These are phyloP conservation scores for Pseudotsuga menziesii DNA, from an alignment of 75 land plant genomes.

Conservation along the genomic window DNA sequence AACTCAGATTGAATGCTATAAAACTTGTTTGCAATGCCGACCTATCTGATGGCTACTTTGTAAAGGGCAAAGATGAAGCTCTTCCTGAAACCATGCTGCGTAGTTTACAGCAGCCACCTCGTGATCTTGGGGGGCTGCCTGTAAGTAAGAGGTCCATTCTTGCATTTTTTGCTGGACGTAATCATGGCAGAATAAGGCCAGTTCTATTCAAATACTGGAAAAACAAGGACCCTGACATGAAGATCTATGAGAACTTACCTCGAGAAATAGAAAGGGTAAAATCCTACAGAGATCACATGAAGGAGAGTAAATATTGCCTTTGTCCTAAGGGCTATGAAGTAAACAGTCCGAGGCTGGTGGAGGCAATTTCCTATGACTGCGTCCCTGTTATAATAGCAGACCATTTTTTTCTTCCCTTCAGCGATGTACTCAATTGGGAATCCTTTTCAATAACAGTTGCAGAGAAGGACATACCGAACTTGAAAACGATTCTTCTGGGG, in stretches of 20 bases:
- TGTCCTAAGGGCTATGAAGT: conserved; percentile 89
- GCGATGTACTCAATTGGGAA: conserved; percentile 72
- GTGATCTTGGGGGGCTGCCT: conserved; percentile 48
- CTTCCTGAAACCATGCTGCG: conserved; percentile 63
- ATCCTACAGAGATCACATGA: conserved; percentile 76
- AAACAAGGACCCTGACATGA: conserved; percentile 71
- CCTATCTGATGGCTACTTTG: conserved; percentile 35
- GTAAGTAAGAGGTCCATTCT: conserved; percentile 45
- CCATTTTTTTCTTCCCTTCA: conserved; percentile 77
- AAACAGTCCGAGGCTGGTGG: conserved; percentile 76
- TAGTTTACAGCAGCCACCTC: conserved; percentile 29
- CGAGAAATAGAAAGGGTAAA: conserved; percentile 32
- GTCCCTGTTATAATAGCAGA: conserved; percentile 90
- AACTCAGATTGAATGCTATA: conserved; percentile 34
- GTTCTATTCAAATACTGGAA: conserved; percentile 67
- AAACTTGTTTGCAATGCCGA: conserved; percentile 78
- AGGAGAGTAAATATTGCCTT: conserved; percentile 69
- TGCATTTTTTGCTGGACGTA: conserved; percentile 78
- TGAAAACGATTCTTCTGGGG: conserved; percentile 55
- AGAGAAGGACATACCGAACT: conserved; percentile 67
- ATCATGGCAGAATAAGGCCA: conserved; percentile 73
- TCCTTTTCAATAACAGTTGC: conserved; percentile 70
- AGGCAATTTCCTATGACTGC: conserved; percentile 78
- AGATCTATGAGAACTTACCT: conserved; percentile 65
- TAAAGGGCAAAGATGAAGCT: conserved; percentile 57